Evolutionary conservation across 768 basidiomycete genomes (phyloP).

Genomic region (Boletus subparvulus): DNA sequence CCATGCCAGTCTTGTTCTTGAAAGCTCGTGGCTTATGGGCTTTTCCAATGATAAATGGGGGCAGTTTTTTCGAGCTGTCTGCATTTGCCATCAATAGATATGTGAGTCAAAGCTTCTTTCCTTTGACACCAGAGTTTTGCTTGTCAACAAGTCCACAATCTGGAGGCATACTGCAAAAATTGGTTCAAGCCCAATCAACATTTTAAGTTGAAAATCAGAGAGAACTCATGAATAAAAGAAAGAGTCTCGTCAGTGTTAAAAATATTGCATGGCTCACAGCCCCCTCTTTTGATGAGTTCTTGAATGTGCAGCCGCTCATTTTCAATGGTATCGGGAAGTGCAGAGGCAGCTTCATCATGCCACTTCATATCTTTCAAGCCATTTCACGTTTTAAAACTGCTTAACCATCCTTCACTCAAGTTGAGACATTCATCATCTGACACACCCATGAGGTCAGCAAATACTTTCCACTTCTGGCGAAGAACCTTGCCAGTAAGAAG

Average conservation of each 20-base stretch:
- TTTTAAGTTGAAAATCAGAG: background rate
- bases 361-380: background rate
- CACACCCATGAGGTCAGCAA: background rate
- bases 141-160: background rate
- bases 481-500: conserved; percentile 22
- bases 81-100: conserved; percentile 26
- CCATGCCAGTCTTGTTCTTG: background rate
- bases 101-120: background rate
- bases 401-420: background rate
- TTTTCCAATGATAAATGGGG: conserved; percentile 36
- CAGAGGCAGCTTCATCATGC: conserved; percentile 39
- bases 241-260: conserved; percentile 40
- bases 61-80: conserved; percentile 34
- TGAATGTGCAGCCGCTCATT: conserved; percentile 26
- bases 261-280: conserved; percentile 28
- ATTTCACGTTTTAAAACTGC: background rate
- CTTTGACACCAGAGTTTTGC: background rate
- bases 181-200: no score
- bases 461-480: conserved; percentile 33
- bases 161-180: conserved; percentile 1
- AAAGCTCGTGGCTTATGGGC: background rate
- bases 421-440: background rate
- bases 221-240: conserved; percentile 34
- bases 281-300: conserved; percentile 24
- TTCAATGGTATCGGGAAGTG: conserved; percentile 21